phyloP scores from a whole-genome alignment of 208 protist genomes.

The Trypanosoma brucei region DNA sequence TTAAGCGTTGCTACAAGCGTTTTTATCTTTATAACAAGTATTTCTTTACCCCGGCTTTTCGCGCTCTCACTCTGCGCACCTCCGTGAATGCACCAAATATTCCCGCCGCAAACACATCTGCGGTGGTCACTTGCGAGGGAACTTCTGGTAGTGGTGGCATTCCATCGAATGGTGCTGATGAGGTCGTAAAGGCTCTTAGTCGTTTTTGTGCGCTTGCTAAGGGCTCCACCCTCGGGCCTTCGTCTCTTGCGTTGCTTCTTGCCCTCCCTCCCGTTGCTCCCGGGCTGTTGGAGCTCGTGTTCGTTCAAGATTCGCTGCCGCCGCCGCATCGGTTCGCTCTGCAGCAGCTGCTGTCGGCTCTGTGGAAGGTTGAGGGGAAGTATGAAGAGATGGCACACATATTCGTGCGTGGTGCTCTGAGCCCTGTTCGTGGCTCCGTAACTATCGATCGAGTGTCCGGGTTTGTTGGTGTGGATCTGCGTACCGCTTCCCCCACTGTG shows the following conservation, averaged over 20 bases:
- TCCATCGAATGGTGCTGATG: not conserved
- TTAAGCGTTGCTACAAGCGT: slow-evolving; percentile 31
- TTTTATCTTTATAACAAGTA: slow-evolving; percentile 63
- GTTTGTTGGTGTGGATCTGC: not conserved
- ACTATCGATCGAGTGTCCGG: slow-evolving; percentile 12
- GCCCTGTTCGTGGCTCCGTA: slow-evolving; percentile 9
- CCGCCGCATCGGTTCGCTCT: not conserved
- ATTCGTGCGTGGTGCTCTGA: slow-evolving; percentile 22
- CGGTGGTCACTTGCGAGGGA: too few relatives aligned
- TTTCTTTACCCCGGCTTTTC: slow-evolving; percentile 69
- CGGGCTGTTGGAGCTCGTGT: slow-evolving; percentile 41
- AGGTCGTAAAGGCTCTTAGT: slow-evolving; percentile 29
- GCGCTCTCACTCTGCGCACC: slow-evolving; percentile 43
- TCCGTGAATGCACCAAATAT: not conserved
- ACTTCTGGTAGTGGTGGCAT: too few relatives aligned
- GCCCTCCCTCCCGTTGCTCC: slow-evolving; percentile 42
- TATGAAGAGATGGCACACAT: slow-evolving; percentile 18
- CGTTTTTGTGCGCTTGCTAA: slow-evolving; percentile 40
- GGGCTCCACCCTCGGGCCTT: slow-evolving; percentile 42
- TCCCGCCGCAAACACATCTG: too few relatives aligned
- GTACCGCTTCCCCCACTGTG: not conserved
- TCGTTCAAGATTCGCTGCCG: slow-evolving; percentile 8
- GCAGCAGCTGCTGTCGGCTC: slow-evolving; percentile 1
- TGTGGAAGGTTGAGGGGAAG: slow-evolving; percentile 21
- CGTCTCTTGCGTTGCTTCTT: slow-evolving; percentile 23